A percentile compares a stretch with the other conserved stretches of the same genome.
These are phyloP conservation scores for Phytopythium cucurbitacearum DNA, from an alignment of 352 stramenopile species.

Conservation along the genomic window DNA sequence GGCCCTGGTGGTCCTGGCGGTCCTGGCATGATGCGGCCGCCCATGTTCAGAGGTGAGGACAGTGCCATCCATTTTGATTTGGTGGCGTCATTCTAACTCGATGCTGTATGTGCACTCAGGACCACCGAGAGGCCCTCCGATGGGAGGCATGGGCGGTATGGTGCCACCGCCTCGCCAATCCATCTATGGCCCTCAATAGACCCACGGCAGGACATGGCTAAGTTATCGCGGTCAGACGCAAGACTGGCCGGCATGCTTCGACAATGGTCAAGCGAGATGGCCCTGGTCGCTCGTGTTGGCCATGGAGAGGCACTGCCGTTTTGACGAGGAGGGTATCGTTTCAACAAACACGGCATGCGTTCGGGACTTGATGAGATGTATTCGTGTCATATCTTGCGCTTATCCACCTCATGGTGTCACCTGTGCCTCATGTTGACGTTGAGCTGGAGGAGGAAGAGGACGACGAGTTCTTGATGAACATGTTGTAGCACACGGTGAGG, in stretches of 20 bases:
- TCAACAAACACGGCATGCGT: background rate
- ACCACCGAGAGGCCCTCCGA: conserved; percentile 45
- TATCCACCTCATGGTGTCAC: no score
- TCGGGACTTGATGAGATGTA: background rate
- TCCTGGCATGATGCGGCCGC: conserved; percentile 63
- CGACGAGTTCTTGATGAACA: conserved; percentile 79
- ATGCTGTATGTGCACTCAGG: conserved; percentile 14
- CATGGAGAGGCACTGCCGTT: background rate
- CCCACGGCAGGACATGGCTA: background rate
- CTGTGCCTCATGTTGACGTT: conserved; percentile 20
- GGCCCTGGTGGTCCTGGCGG: conserved; percentile 23
- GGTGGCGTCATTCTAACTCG: background rate
- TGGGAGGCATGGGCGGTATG: conserved; percentile 29
- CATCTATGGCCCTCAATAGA: conserved; percentile 72
- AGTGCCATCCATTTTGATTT: background rate
- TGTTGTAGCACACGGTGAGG: conserved; percentile 84
- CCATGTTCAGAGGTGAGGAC: conserved; percentile 49
- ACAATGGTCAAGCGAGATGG: no score
- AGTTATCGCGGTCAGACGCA: background rate
- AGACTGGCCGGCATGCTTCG: no score
- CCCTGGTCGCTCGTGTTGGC: no score
- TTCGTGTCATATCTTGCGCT: no score
- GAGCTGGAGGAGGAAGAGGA: conserved; percentile 13
- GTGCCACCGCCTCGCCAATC: conserved; percentile 44
- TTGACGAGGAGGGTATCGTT: background rate